Evolutionary conservation across 306 rosid species (phyloP), one percentile per base, ranked within the genome.

Genomic region (Cyclanthera cordifolia): DNA sequence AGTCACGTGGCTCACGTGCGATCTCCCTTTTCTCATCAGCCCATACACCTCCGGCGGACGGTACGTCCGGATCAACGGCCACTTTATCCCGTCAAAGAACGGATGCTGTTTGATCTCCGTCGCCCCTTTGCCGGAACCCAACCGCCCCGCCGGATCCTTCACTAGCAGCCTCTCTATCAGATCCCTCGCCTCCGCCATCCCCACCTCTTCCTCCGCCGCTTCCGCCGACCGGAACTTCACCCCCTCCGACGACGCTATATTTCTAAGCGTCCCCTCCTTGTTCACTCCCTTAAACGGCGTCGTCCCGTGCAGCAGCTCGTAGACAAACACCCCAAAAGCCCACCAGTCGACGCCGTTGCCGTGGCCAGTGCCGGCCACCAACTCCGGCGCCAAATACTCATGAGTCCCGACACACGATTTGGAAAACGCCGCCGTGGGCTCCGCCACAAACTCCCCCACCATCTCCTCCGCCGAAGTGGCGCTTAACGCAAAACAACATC

Each of bases 281-380:
- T 43, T 87, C 25, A 69, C 81, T 15, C 98, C 98, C 16, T 84
- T 86, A 73, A 93, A 93, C 72, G 98, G 96, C 71, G 96, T 86
- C 73, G 87, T 82, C 0, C 95, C 98, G n/a, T 82, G 78, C 6
- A 86, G 17, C 12, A 93, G 14, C 71, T 93, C 96, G 69, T 84
- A 86, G 4, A 89, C 1, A 3, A 93, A 83, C 8, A 93, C 84
- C 24, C 96, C 96, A 0, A 89, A 89, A 8, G 98, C 98, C 98
- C 98, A 93, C 98, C 96, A 93, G 25, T 93, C 98, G 2, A 93
- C 98, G 8, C 89, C 95, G 70, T 75, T 93, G 0, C 96, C 95
- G 66, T 93, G 98, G 0, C 96, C 95, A 70, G 51, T 23, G 0
- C 96, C 96, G 0, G 83, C 17, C 0, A 89, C 86, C 20, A 93